phyloP scores from a whole-genome alignment of 148 eudicot genomes.

The Diospyros lotus region DNA sequence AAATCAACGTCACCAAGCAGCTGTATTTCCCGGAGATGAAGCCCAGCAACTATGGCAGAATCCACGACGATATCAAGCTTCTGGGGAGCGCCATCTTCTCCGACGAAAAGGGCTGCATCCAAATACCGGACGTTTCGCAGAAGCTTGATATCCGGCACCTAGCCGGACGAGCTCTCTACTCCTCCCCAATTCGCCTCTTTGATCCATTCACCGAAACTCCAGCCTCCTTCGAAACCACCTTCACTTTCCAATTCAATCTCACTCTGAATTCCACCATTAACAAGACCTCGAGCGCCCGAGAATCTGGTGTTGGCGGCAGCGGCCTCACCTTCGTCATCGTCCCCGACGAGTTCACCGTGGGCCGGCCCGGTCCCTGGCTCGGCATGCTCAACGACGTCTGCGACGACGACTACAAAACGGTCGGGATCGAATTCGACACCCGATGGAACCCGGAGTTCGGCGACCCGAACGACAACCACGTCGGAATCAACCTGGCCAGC shows the following conservation, averaged over 20 bases:
- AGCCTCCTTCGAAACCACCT: conserved; percentile 66
- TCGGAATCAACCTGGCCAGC: conserved; percentile 74
- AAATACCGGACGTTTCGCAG: conserved; percentile 41
- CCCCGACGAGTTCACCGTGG: conserved; percentile 84
- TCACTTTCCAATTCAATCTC: conserved; percentile 51
- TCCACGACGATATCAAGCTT: conserved; percentile 45
- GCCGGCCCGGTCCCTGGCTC: conserved; percentile 80
- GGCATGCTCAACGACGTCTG: conserved; percentile 88
- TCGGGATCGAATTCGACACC: conserved; percentile 74
- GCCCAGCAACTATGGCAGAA: conserved; percentile 18
- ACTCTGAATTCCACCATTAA: background rate
- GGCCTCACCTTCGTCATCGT: conserved; percentile 71
- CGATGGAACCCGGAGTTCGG: conserved; percentile 56
- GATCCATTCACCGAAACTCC: conserved; percentile 53
- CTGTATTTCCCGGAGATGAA: conserved; percentile 54
- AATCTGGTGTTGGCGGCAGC: conserved; percentile 33
- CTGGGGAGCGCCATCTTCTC: conserved; percentile 65
- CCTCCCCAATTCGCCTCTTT: conserved; percentile 60
- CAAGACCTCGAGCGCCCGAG: background rate
- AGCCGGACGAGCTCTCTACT: conserved; percentile 63
- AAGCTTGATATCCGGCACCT: conserved; percentile 37
- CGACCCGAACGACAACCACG: conserved; percentile 80
- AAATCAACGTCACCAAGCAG: conserved; percentile 42
- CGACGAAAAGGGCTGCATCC: conserved; percentile 30
- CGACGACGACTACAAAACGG: conserved; percentile 47